These are phyloP conservation scores for Fraxinus latifolia DNA, from an alignment of 305 asterid genomes.

Conservation along the genomic window DNA sequence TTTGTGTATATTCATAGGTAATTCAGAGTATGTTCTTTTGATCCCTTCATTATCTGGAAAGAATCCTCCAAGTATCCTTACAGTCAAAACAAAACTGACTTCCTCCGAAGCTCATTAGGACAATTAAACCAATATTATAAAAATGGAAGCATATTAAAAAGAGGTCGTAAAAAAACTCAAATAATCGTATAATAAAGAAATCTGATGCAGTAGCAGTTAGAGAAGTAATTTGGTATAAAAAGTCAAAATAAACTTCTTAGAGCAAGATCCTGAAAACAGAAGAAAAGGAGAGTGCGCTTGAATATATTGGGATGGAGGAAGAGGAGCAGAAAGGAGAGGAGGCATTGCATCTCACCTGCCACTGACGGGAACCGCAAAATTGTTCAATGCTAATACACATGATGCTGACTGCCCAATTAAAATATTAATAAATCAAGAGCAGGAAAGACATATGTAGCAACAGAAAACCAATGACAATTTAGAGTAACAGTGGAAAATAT, in stretches of 20 bases:
- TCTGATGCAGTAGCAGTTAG: not conserved
- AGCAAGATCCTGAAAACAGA: not conserved
- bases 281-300: not conserved
- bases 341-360: constrained; percentile 52
- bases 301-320: constrained; percentile 16
- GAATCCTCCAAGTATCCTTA: not conserved
- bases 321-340: constrained; percentile 21
- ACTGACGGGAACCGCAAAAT: constrained; percentile 68
- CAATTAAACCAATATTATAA: not conserved
- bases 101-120: not conserved
- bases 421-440: constrained; percentile 27
- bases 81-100: not conserved
- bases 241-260: constrained; percentile 13
- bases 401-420: constrained; percentile 72
- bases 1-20: not conserved
- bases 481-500: constrained; percentile 15
- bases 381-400: constrained; percentile 76
- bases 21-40: not conserved
- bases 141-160: constrained; percentile 7
- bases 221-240: not conserved
- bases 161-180: not conserved
- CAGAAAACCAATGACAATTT: not conserved
- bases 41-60: not conserved
- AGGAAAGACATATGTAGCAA: constrained; percentile 21
- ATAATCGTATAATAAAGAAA: not conserved